These are phyloP conservation scores for Leccinum barrowsii DNA, from an alignment of 768 basidiomycete species.

Conservation along the genomic window DNA sequence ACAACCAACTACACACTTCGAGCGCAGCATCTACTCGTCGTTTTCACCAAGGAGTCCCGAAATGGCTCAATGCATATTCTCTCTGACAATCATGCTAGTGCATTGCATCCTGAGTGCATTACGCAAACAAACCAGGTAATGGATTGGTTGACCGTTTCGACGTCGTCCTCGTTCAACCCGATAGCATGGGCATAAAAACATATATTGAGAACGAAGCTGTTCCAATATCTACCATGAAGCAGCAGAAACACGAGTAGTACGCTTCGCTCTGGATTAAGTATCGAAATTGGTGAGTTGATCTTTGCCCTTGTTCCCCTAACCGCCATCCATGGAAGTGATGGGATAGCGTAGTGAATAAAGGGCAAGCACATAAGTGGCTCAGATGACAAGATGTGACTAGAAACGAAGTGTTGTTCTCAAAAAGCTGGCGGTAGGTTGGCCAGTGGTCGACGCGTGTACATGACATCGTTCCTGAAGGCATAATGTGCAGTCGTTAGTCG, in stretches of 20 bases:
- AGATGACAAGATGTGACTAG: not conserved
- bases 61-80: too few species aligned
- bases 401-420: too few species aligned
- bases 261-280: conserved; percentile 19
- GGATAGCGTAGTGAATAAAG: conserved; percentile 76
- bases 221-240: conserved; percentile 16
- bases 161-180: not conserved
- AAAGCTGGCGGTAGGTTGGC: too few species aligned
- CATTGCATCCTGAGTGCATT: too few species aligned
- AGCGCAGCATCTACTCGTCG: too few species aligned
- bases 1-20: too few species aligned
- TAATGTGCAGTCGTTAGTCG: too few species aligned
- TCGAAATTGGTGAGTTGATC: conserved; percentile 35
- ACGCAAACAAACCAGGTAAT: too few species aligned
- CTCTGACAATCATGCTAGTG: too few species aligned
- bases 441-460: too few species aligned
- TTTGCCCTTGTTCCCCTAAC: conserved; percentile 86
- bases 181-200: not conserved
- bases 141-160: not conserved
- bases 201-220: conserved; percentile 14
- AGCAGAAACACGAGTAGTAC: conserved; percentile 11
- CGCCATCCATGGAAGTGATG: conserved; percentile 45
- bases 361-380: conserved; percentile 31
- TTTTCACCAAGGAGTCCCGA: too few species aligned
- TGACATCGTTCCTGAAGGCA: too few species aligned